Conservation (phyloP, 1,284 basidiomycete species). For the Melampsora occidentalis region DNA sequence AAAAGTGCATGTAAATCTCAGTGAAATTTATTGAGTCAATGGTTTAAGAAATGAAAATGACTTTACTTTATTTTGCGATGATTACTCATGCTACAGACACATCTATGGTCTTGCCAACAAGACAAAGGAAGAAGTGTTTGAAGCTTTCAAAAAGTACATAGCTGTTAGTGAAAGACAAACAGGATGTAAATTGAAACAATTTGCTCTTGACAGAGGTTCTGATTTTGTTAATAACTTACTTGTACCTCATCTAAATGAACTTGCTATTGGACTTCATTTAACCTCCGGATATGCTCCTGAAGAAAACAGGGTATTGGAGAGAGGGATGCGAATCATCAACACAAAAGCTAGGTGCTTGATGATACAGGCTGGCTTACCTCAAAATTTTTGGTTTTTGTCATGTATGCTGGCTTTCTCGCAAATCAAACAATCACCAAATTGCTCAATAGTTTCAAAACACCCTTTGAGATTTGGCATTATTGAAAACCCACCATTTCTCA, state of each 20-base stretch:
- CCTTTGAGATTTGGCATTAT: too few species aligned
- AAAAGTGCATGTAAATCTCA: neutral
- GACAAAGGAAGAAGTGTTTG: neutral
- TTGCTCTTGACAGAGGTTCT: neutral
- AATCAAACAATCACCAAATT: too few species aligned
- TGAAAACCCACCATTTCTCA: too few species aligned
- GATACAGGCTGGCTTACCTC: neutral
- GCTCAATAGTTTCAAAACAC: too few species aligned
- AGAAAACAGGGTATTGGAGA: neutral
- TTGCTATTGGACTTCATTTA: neutral
- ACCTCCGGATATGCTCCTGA: slow-evolving; percentile 14
- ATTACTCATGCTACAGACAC: neutral
- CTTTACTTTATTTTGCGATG: neutral
- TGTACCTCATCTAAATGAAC: neutral
- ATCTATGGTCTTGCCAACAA: neutral
- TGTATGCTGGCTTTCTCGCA: neutral
- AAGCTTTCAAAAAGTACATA: neutral
- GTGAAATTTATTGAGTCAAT: neutral
- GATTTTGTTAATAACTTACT: neutral
- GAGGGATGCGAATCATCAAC: neutral
- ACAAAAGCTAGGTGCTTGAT: neutral
- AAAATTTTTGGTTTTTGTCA: neutral
- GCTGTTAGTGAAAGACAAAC: neutral
- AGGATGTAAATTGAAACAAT: neutral
- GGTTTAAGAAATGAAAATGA: neutral